These are phyloP conservation scores for Ophiostoma montium DNA, from an alignment of 2,329 filamentous ascomycete genomes.

Conservation along the genomic window DNA sequence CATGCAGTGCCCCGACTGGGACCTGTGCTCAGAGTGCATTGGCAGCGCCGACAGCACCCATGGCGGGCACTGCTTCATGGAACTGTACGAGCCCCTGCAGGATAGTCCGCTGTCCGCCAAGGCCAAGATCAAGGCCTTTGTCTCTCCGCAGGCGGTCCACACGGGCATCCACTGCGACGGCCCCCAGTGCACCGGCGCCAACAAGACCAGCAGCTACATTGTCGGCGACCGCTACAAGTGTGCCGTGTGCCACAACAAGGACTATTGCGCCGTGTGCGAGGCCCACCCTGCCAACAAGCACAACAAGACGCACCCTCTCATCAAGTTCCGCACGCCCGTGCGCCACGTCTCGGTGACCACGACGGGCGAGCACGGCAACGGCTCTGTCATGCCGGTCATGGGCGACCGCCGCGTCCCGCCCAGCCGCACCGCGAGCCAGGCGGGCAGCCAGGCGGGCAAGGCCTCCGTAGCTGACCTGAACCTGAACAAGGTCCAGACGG, in stretches of 20 bases:
- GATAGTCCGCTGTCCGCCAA: background rate
- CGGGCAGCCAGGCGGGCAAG: background rate
- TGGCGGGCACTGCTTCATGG: slow-evolving; percentile 73
- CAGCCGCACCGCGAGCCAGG: background rate
- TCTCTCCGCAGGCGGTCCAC: slow-evolving; percentile 51
- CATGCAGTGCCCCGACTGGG: slow-evolving; percentile 92
- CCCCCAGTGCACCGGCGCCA: slow-evolving; percentile 57
- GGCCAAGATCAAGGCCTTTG: background rate
- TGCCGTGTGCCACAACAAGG: slow-evolving; percentile 83
- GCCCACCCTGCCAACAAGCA: slow-evolving; percentile 71
- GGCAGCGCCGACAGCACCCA: slow-evolving; percentile 54
- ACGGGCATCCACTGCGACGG: slow-evolving; percentile 89
- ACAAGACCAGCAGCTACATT: slow-evolving; percentile 46
- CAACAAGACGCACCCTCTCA: slow-evolving; percentile 90
- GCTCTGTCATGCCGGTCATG: slow-evolving; percentile 51
- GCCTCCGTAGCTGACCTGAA: slow-evolving; percentile 8
- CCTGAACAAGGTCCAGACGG: slow-evolving; percentile 38
- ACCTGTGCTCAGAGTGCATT: slow-evolving; percentile 74
- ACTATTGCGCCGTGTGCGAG: slow-evolving; percentile 93
- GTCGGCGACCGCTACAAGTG: slow-evolving; percentile 90
- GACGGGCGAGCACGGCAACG: slow-evolving; percentile 58
- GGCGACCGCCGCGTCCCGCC: slow-evolving; percentile 41
- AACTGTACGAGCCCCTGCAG: slow-evolving; percentile 55
- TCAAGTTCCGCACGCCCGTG: slow-evolving; percentile 92
- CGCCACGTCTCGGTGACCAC: slow-evolving; percentile 80